A percentile compares a stretch with the other conserved stretches of the same genome.
phyloP scores from a whole-genome alignment of 305 asterid genomes.

The Solanum aculeatissimum region DNA sequence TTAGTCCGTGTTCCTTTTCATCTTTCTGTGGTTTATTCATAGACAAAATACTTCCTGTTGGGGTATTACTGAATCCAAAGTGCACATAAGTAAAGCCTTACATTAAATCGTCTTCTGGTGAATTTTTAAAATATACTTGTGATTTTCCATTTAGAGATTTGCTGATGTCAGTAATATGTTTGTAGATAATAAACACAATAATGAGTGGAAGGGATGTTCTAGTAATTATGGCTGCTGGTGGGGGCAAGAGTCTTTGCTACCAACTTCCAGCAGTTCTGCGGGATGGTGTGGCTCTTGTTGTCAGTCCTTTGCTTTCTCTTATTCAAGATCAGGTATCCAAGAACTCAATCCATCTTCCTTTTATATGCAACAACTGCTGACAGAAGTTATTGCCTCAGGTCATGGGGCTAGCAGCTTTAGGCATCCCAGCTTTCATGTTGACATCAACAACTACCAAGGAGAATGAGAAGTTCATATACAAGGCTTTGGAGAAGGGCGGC shows the following conservation, averaged over 20 bases:
- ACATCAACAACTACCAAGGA: conserved; percentile 81
- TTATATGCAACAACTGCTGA: conserved; percentile 6
- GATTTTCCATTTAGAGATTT: not conserved
- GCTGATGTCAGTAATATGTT: not conserved
- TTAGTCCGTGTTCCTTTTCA: not conserved
- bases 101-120: not conserved
- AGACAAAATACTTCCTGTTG: not conserved
- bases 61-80: not conserved
- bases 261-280: conserved; percentile 91
- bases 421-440: conserved; percentile 77
- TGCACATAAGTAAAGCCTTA: not conserved
- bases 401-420: conserved; percentile 88
- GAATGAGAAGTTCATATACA: conserved; percentile 76
- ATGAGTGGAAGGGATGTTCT: conserved; percentile 85
- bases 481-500: conserved; percentile 84
- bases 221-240: conserved; percentile 97
- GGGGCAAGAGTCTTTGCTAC: conserved; percentile 95
- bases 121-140: not conserved
- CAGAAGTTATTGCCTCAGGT: conserved; percentile 39
- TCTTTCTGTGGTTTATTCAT: not conserved
- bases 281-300: conserved; percentile 76
- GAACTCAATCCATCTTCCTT: not conserved
- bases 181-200: conserved; percentile 73
- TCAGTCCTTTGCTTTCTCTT: conserved; percentile 93
- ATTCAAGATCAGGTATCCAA: conserved; percentile 86